Base-by-base conservation (phyloP, 2,329 filamentous ascomycete species). In the Aureobasidium melanogenum region DNA sequence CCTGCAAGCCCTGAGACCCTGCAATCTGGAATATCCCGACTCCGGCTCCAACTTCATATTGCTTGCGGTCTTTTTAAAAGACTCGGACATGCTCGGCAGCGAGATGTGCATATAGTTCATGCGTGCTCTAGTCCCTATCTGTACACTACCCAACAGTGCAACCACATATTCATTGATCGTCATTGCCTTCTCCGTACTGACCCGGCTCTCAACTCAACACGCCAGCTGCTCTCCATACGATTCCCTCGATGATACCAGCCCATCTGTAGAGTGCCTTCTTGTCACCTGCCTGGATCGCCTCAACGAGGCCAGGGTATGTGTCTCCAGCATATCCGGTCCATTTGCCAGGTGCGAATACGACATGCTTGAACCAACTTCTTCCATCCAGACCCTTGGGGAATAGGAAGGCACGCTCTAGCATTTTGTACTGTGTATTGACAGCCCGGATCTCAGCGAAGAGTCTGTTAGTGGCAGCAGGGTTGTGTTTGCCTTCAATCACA, bases 301-400 rank as follows among this genome's bases (percentile, higher is more conserved):
- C 84, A 5, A 85, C 80, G n/a, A 87, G 72, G 1, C 84, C 83
- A 1, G 85, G 84, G 67, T 83, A 87, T 9, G 84, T 85, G 4
- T 82, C 84, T 3, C 91, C 92, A 0, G 91, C 79, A 73, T 97
- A 97, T 0, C 92, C 92, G 0, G 91, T 96, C 91, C 91, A 96
- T 51, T 93, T 73, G 0, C 92, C 92, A 0, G 92, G 92, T 1
- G 92, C 92, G 74, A 95, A 97, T 1, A 97, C 88, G 2, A 96
- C 88, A 69, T 97, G 93, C 77, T 97, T 97, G 78, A 93, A 97
- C 91, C 91, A 97, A 26, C 79, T 78, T 63, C 93, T 79, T 1
- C 85, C 84, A 71, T 96, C 92, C 22, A 97, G 75, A 0, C 93
- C 93, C 3, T 82, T 79, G 5, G 84, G 75, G 68, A 90, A 88